Conservation (phyloP, 116 monocot species). For the Cymodocea nodosa region DNA sequence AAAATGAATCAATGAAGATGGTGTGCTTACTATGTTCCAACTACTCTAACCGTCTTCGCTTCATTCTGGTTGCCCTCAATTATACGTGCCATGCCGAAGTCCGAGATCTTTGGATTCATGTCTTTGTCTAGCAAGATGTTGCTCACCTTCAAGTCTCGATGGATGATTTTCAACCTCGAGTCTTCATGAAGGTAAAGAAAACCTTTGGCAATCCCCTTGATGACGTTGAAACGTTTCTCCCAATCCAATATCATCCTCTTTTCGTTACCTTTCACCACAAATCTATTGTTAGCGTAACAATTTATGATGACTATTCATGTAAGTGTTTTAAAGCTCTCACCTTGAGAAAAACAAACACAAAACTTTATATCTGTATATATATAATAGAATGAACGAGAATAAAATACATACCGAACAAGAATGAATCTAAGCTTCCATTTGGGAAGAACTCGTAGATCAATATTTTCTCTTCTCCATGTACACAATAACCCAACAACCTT, state of each 20-base stretch:
- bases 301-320: too few species aligned
- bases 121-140: slow-evolving; percentile 11
- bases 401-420: slow-evolving; percentile 16
- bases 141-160: slow-evolving; percentile 11
- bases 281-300: not conserved
- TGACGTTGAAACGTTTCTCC: slow-evolving; percentile 11
- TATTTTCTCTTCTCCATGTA: slow-evolving; percentile 21
- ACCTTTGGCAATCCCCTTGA: slow-evolving; percentile 15
- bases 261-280: not conserved
- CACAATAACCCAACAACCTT: slow-evolving; percentile 22
- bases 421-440: slow-evolving; percentile 26
- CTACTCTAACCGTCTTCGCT: slow-evolving; percentile 10
- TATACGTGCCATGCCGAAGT: slow-evolving; percentile 17
- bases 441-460: slow-evolving; percentile 4
- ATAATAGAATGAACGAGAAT: too few species aligned
- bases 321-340: too few species aligned
- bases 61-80: slow-evolving; percentile 12
- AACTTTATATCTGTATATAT: too few species aligned
- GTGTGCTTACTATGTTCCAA: slow-evolving; percentile 14
- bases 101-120: slow-evolving; percentile 16
- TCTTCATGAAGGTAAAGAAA: slow-evolving; percentile 16
- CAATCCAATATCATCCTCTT: slow-evolving; percentile 8
- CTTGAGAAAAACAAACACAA: too few species aligned
- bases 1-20: too few species aligned
- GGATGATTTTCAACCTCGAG: slow-evolving; percentile 11